Evolutionary conservation across 2,329 filamentous ascomycete species (phyloP), one percentile per base, ranked within the genome.

Genomic region (Scopulariopsis brevicaulis): DNA sequence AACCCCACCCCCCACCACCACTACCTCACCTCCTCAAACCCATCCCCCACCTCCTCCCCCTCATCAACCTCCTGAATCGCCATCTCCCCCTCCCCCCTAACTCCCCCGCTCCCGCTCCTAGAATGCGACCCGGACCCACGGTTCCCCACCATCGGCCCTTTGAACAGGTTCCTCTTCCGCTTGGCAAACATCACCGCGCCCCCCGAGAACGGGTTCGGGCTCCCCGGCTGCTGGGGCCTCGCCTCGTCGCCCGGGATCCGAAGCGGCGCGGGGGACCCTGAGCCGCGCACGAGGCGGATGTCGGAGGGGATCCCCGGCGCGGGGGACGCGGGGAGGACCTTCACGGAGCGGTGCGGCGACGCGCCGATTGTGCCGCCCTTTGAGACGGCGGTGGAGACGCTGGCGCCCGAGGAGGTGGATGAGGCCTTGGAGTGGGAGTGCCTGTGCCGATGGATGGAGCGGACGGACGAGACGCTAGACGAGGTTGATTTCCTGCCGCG

Each of bases 401-500:
- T 86, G 24, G 84, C 86, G 60, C 86, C 87, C 5, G 88, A 96
- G 51, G 91, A 96, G 1, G 91, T 94, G 0, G 91, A 96, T 0
- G 90, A 96, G 0, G 94, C 91, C 71, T 97, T 97, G 24, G 91
- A 96, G 69, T 96, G 93, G 1, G 87, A 86, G 68, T 94, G 89
- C 57, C 87, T 85, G 63, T 90, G 87, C 63, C 92, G 89, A 65
- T 93, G 91, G 67, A 97, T 90, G 52, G 89, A 95, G 59, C 94
- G 86, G 59, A 99, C 86, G 0, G 91, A 96, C 1, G 91, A 96
- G 18, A 99, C 85, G 0, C 92, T 97, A 0, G 91, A 96, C 0
- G 91, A 96, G 0, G 94, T 99, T 0, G 93, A 97, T 70, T 97
- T 97, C 60, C 94, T 84, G 43, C 94, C 93, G 32, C 92, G 84